Evolutionary conservation across 306 rosid genomes (phyloP).

Genomic region (Pachyrhizus erosus): DNA sequence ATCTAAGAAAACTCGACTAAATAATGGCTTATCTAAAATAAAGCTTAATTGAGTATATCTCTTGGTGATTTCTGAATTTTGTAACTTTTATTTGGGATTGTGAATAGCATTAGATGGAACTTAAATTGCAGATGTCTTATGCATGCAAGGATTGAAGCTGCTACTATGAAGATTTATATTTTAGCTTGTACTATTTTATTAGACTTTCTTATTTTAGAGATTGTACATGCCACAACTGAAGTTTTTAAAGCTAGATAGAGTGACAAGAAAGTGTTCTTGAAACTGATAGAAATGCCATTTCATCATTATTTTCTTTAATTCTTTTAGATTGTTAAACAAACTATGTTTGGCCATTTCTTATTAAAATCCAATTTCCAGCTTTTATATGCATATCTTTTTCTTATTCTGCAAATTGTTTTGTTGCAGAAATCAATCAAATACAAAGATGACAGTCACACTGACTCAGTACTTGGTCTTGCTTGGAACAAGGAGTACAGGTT

Average conservation of each 20-base stretch:
- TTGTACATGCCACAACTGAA: background rate
- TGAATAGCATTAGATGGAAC: background rate
- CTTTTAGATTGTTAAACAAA: background rate
- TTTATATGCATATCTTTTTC: conserved; percentile 25
- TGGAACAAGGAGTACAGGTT: conserved; percentile 93
- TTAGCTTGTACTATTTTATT: conserved; percentile 27
- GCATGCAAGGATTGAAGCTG: conserved; percentile 1
- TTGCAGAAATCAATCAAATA: conserved; percentile 65
- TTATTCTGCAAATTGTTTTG: conserved; percentile 43
- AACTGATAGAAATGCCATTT: background rate
- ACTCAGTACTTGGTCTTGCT: conserved; percentile 92
- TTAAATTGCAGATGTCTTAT: conserved; percentile 17
- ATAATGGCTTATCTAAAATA: background rate
- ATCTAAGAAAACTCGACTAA: background rate
- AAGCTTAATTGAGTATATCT: background rate
- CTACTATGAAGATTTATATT: conserved; percentile 1
- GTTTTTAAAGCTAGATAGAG: background rate
- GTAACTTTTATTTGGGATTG: background rate
- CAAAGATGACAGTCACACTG: conserved; percentile 88
- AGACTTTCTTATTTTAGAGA: background rate
- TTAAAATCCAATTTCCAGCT: background rate
- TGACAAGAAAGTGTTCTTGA: background rate
- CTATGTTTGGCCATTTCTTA: conserved; percentile 4
- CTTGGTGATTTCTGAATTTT: conserved; percentile 14
- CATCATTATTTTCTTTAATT: conserved; percentile 14